These are phyloP conservation scores for Linnemannia exigua DNA, from an alignment of 192 early-diverging fungal genomes.

Conservation along the genomic window DNA sequence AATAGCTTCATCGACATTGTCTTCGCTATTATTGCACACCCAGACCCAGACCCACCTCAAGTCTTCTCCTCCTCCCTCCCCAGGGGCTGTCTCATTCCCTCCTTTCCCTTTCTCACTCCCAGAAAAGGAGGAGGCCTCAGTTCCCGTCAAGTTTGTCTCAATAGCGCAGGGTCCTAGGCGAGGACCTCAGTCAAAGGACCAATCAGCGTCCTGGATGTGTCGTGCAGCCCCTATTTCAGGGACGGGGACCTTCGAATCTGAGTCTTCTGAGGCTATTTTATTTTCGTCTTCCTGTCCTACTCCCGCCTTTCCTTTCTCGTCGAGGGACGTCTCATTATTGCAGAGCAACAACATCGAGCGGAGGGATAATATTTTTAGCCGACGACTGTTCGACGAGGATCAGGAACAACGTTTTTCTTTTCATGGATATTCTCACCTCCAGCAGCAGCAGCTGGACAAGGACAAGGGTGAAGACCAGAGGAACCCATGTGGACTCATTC, in stretches of 20 bases:
- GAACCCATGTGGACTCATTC: neutral
- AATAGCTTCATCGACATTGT: neutral
- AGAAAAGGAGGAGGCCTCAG: neutral
- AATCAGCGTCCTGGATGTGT: neutral
- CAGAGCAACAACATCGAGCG: neutral
- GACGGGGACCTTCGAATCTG: neutral
- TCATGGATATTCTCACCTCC: neutral
- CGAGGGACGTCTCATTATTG: neutral
- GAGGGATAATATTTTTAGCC: constrained; percentile 10
- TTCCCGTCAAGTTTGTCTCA: constrained; percentile 5
- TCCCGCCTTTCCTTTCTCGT: too few species aligned
- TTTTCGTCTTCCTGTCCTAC: neutral
- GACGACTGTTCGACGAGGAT: neutral
- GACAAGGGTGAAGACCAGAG: neutral
- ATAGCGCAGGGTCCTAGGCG: neutral
- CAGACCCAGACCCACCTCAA: neutral
- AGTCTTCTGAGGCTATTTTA: neutral
- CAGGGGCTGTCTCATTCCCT: neutral
- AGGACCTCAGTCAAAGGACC: neutral
- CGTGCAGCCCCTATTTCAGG: constrained; percentile 4
- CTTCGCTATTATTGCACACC: neutral
- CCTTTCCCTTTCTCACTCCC: neutral
- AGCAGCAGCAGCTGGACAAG: neutral
- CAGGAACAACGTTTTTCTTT: neutral
- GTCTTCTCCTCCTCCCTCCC: neutral